Percentiles rank a stretch among this genome's conserved stretches.
These are phyloP conservation scores for Clarireedia monteithiana DNA, from an alignment of 2,329 filamentous ascomycete genomes.

Conservation along the genomic window DNA sequence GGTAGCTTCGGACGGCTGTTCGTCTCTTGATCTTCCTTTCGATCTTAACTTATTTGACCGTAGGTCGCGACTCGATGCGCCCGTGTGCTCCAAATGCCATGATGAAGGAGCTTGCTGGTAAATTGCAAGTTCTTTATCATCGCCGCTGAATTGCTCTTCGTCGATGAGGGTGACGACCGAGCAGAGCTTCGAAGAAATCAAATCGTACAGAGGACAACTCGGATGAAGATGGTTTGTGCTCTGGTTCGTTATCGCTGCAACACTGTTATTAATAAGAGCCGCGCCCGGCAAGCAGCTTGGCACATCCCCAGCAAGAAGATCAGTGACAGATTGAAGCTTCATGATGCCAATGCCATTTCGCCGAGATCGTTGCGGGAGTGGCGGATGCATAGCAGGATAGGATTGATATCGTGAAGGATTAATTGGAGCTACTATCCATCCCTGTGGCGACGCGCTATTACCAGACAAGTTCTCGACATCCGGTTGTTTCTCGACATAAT, in stretches of 20 bases:
- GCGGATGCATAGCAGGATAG: neutral
- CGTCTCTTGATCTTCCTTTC: slow-evolving; percentile 30
- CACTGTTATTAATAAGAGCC: slow-evolving; percentile 36
- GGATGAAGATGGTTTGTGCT: slow-evolving; percentile 39
- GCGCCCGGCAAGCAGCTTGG: slow-evolving; percentile 29
- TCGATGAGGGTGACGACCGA: slow-evolving; percentile 67
- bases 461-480: neutral
- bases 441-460: slow-evolving; percentile 10
- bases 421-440: slow-evolving; percentile 15
- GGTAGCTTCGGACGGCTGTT: slow-evolving; percentile 31
- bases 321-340: slow-evolving; percentile 22
- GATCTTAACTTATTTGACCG: slow-evolving; percentile 24
- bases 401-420: slow-evolving; percentile 5
- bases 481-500: slow-evolving; percentile 1
- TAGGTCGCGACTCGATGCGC: slow-evolving; percentile 11
- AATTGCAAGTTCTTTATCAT: slow-evolving; percentile 44
- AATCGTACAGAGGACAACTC: slow-evolving; percentile 44
- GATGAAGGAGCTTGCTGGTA: slow-evolving; percentile 12
- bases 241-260: slow-evolving; percentile 36
- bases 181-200: slow-evolving; percentile 56
- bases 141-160: slow-evolving; percentile 44
- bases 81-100: slow-evolving; percentile 19
- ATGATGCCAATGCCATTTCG: slow-evolving; percentile 12
- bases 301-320: slow-evolving; percentile 31
- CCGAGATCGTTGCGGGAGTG: slow-evolving; percentile 13